Evolutionary conservation across 1,284 basidiomycete genomes (phyloP).

Genomic region (Rhodotorula sp.): DNA sequence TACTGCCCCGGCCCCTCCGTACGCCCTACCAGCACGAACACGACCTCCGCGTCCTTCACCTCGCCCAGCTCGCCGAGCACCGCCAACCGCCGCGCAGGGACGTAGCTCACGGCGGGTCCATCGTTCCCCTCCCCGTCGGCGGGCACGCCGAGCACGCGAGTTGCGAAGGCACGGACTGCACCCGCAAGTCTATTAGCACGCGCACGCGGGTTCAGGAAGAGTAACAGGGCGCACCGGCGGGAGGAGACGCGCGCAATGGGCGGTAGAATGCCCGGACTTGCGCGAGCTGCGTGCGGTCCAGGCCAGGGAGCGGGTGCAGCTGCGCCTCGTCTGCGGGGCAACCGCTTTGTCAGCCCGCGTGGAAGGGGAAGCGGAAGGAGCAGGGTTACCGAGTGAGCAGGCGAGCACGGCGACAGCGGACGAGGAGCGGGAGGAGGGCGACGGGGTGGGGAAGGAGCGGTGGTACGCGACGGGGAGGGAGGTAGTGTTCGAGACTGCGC

Average conservation of each 20-base stretch:
- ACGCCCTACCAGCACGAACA: constrained; percentile 10
- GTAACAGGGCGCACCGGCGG: not conserved
- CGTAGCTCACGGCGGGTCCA: not conserved
- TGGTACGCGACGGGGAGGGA: constrained; percentile 5
- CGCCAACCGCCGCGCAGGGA: not conserved
- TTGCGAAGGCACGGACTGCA: constrained; percentile 8
- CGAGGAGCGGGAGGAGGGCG: not conserved
- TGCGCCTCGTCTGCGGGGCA: not conserved
- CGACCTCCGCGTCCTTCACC: constrained; percentile 12
- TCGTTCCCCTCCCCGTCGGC: not conserved
- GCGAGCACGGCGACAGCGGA: constrained; percentile 12
- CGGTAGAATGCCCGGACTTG: constrained; percentile 23
- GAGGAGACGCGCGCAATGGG: not conserved
- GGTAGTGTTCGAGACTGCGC: constrained; percentile 5
- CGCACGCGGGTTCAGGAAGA: not conserved
- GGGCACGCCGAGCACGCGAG: not conserved
- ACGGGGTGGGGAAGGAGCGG: constrained; percentile 3
- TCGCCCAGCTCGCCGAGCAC: not conserved
- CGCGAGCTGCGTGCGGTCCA: not conserved
- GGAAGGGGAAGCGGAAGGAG: not conserved
- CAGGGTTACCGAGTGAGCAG: constrained; percentile 13
- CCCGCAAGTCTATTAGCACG: not conserved
- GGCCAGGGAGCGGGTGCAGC: not conserved
- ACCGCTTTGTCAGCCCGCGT: not conserved
- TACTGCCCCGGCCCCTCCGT: too few relatives aligned